Conservation (phyloP, 306 rosid genomes). For the Fragaria iinumae region DNA sequence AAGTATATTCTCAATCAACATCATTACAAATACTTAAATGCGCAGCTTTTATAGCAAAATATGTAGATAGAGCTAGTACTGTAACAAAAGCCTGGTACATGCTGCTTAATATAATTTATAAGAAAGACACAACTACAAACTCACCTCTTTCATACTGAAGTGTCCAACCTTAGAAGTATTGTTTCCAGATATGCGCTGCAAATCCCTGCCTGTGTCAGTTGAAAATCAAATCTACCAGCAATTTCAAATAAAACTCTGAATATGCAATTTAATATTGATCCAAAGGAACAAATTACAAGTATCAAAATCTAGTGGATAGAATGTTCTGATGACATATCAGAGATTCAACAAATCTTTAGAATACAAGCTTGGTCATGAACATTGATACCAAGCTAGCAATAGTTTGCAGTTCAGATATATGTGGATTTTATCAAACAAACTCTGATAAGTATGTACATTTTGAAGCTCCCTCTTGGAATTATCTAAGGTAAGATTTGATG, state of each 20-base stretch:
- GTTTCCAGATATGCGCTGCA: constrained; percentile 76
- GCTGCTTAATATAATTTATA: neutral
- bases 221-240: constrained; percentile 53
- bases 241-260: constrained; percentile 21
- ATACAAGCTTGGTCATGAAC: constrained; percentile 9
- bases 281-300: neutral
- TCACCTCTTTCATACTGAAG: constrained; percentile 58
- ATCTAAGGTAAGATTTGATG: neutral
- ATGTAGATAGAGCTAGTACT: neutral
- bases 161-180: constrained; percentile 62
- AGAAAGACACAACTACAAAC: constrained; percentile 3
- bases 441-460: neutral
- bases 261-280: constrained; percentile 1
- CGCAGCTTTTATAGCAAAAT: neutral
- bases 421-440: neutral
- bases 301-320: neutral
- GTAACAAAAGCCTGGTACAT: neutral
- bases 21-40: constrained; percentile 10
- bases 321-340: neutral
- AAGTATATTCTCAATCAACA: constrained; percentile 34
- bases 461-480: neutral
- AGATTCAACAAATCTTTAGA: neutral
- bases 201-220: constrained; percentile 91
- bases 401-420: neutral
- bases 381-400: neutral